Conservation (phyloP, 164 flowering plant species). For the Stephania japonica region DNA sequence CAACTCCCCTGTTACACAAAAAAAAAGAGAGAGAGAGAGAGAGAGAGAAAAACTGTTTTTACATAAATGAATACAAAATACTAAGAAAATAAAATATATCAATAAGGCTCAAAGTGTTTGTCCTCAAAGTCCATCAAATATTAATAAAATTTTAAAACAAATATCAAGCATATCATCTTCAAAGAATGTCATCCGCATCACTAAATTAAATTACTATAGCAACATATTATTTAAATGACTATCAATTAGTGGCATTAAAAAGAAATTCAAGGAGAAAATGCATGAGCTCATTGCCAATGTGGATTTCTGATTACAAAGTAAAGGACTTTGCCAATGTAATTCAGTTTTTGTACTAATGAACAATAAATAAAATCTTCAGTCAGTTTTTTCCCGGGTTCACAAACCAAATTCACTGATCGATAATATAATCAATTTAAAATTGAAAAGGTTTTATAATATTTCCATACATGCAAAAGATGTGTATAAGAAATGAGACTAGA, state of each 20-base stretch:
- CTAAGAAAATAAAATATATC: too few species aligned
- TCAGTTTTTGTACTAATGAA: too few species aligned
- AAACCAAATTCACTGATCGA: background rate
- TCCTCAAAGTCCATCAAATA: background rate
- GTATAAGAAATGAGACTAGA: too few species aligned
- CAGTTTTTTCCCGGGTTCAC: background rate
- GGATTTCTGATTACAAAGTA: background rate
- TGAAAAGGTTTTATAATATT: too few species aligned
- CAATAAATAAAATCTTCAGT: background rate
- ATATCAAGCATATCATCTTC: background rate
- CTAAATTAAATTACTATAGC: background rate
- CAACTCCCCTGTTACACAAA: conserved; percentile 54
- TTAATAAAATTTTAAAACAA: too few species aligned
- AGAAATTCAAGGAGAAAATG: background rate
- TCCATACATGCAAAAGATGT: too few species aligned
- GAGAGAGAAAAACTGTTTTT: background rate
- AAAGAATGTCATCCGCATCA: background rate
- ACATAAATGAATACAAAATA: too few species aligned
- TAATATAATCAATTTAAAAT: background rate
- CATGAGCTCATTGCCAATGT: background rate
- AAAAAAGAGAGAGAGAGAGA: too few species aligned
- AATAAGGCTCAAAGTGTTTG: too few species aligned
- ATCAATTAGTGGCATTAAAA: background rate
- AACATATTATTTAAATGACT: background rate
- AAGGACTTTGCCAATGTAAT: too few species aligned